phyloP scores from a whole-genome alignment of 805 yeast species.

The Metschnikowia lochheadii region DNA sequence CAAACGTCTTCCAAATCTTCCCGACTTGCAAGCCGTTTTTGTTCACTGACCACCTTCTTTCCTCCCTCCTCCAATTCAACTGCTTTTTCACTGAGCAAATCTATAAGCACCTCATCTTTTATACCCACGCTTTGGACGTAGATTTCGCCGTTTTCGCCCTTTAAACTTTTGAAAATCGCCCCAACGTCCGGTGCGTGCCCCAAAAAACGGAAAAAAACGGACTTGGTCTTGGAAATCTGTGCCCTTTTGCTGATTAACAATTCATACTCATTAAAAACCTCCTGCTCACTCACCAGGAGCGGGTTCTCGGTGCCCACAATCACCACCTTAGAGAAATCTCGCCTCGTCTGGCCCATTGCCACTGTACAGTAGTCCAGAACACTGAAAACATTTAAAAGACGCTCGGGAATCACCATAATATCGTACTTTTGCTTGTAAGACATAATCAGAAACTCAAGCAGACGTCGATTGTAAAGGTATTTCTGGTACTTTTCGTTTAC shows the following conservation, averaged over 20 bases:
- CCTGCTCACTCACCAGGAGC: background rate
- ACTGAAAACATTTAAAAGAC: background rate
- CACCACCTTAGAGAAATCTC: background rate
- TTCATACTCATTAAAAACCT: background rate
- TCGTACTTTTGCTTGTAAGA: background rate
- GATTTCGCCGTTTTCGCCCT: background rate
- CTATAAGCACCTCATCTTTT: background rate
- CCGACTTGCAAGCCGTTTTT: background rate
- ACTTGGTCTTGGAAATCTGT: background rate
- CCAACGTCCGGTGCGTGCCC: background rate
- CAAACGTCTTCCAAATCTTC: background rate
- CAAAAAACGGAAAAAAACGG: background rate
- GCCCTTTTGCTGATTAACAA: background rate
- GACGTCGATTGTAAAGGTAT: conserved; percentile 37
- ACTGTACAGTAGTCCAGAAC: background rate
- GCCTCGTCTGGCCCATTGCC: background rate
- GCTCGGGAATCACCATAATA: conserved; percentile 2
- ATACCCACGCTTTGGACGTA: background rate
- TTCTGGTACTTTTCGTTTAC: conserved; percentile 22
- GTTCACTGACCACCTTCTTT: background rate
- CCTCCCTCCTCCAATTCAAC: background rate
- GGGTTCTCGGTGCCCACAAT: background rate
- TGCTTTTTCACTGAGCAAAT: background rate
- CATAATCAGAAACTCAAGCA: conserved; percentile 47
- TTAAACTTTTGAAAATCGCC: background rate